Base-by-base conservation (phyloP, 352 stramenopile species). In the Phytopythium oedochilum region DNA sequence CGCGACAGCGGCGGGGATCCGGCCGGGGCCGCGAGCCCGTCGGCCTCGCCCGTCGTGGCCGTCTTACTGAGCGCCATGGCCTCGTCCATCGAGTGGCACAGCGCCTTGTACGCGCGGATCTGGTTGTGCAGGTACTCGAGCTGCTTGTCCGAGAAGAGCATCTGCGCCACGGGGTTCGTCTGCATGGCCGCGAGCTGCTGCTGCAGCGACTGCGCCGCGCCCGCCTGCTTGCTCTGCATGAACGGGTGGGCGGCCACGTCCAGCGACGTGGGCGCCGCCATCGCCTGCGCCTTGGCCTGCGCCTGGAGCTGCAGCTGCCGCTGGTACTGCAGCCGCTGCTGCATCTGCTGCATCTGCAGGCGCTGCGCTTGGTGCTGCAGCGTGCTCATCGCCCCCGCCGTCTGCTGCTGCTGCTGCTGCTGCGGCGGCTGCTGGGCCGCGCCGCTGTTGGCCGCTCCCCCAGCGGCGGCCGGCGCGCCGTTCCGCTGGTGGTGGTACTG, bases 71-170 rank as follows among this genome's bases (percentile, higher is more conserved):
- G 57, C 1, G 63, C 40, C 23, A 88, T 59, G 6, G 77, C 63
- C 36, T 88, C 68, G 57, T 94, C 82, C 84, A 94, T 94, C 7
- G 75, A 87, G 62, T 89, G 82, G 40, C 82, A 92, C 23, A 94
- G 68, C 34, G 80, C 64, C 60, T 92, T 94, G 67, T 88, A 94
- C 18, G 80, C 75, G 9, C 80, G 80, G 58, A 94, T 94, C 69
- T 94, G 84, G 57, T 88, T 83, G 65, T 94, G 84, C 44, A 94
- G 59, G 29, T 91, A 80, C 57, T 90, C 81, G 22, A 94, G 71
- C 62, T 94, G 84, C 57, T 86, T 88, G 29, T 92, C 84, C n/a
- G 84, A 84, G 62, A 94, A 94, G 14, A 94, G 66, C 38, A 75
- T 28, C 57, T 73, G 67, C 23, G 63, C 54, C 28, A 71, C 47